phyloP scores from a whole-genome alignment of 495 filamentous ascomycete species.

The Aspergillus haitiensis region DNA sequence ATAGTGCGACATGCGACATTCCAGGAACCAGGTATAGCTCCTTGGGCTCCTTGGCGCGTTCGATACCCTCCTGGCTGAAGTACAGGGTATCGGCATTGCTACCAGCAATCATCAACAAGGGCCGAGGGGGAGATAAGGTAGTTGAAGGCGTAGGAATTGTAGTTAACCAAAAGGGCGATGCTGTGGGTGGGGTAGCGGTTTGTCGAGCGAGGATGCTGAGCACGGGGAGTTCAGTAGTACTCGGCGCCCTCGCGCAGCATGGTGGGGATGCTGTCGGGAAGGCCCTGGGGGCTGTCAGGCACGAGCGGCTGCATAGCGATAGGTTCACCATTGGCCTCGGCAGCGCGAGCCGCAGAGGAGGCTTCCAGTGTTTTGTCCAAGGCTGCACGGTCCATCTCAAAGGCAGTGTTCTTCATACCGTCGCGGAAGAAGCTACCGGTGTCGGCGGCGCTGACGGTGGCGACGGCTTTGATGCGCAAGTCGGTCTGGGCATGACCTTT shows the following conservation, averaged over 20 bases:
- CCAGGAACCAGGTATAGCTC: conserved; percentile 36
- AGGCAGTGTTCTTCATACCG: background rate
- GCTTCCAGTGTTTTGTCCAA: background rate
- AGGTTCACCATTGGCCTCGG: background rate
- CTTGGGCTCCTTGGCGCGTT: conserved; percentile 33
- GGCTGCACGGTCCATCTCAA: background rate
- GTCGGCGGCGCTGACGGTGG: conserved; percentile 2
- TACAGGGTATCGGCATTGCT: conserved; percentile 30
- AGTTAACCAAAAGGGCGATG: conserved; percentile 33
- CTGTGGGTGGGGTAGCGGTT: conserved; percentile 18
- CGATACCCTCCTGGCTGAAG: conserved; percentile 33
- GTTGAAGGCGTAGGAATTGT: conserved; percentile 30
- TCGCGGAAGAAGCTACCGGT: background rate
- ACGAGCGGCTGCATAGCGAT: background rate
- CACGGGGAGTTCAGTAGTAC: conserved; percentile 29
- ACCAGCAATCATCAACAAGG: conserved; percentile 40
- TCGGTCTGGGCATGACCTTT: conserved; percentile 7
- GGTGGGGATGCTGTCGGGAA: background rate
- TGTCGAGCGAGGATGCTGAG: conserved; percentile 20
- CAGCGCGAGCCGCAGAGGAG: no score
- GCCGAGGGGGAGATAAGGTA: conserved; percentile 31
- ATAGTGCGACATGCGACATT: conserved; percentile 35
- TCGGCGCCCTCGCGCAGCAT: conserved; percentile 18
- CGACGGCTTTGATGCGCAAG: background rate
- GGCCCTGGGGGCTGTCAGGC: background rate